phyloP scores from a whole-genome alignment of 78 protist genomes.

The Dictyostelium citrinum region DNA sequence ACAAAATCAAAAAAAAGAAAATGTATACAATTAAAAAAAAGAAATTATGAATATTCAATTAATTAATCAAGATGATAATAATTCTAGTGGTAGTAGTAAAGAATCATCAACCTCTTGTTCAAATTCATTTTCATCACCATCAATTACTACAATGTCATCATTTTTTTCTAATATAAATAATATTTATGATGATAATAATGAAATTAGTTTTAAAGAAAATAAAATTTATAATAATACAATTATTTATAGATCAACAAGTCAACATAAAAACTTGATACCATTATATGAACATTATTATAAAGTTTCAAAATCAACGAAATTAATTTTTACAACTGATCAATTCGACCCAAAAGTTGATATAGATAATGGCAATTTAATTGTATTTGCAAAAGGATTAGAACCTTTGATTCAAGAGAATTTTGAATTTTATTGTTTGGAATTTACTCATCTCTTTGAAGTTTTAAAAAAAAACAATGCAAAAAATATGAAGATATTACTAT shows the following conservation, averaged over 20 bases:
- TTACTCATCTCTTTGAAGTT: background rate
- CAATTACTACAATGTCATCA: background rate
- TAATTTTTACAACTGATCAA: background rate
- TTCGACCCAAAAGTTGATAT: background rate
- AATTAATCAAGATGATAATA: background rate
- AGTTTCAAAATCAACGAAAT: background rate
- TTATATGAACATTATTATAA: background rate
- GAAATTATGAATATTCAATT: background rate
- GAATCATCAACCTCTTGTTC: background rate
- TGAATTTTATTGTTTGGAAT: background rate
- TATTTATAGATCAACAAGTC: conserved; percentile 3
- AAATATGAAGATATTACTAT: background rate
- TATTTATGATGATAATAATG: background rate
- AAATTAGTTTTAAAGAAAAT: background rate
- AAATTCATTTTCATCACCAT: background rate
- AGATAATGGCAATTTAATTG: background rate
- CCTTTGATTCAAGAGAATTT: background rate
- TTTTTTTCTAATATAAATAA: background rate
- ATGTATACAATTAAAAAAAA: background rate
- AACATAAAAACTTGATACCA: background rate
- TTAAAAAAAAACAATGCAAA: background rate
- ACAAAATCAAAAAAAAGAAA: background rate
- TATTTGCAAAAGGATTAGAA: conserved; percentile 5
- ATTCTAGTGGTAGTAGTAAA: background rate
- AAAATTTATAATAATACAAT: background rate